Base-by-base conservation (phyloP, 225 moss, liverwort and hornwort species). In the Bryoerythrophyllum caledonicum region DNA sequence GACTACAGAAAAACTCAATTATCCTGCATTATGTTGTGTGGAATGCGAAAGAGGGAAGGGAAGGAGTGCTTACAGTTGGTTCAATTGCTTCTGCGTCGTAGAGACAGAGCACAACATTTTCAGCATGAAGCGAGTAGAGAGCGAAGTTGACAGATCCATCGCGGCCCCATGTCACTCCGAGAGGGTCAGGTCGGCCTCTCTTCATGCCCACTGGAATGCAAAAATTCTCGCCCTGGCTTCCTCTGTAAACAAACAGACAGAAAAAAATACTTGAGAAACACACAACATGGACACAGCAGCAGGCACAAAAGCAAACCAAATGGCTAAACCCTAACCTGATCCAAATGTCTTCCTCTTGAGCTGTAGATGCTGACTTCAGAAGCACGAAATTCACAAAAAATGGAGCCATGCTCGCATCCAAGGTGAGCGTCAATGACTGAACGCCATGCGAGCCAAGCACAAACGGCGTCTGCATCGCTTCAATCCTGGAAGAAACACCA, bases 381-480 rank as follows among this genome's bases (percentile, higher is more conserved):
- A 95, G 90, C 52, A 95, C 88, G 65, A 95, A 95, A 68, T 87
- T 89, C 52, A 95, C 80, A 76, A 90, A 93, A 53, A 93, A 88
- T 25, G 93, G 95, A 74, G 88, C 83, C 88, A 88, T 91, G 8
- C 67, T 69, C 24, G 81, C 82, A 74, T 87, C 81, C 69, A 95
- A 86, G 44, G 87, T 85, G 72, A 93, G 70, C 15, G 71, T 83
- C 75, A 95, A 74, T 10, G 78, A 84, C 69, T 86, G 85, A 35
- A 77, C 54, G 23, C 90, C 93, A 28, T 62, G 68, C 51, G 84
- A 69, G 14, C 77, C 82, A 2, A 66, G 63, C 34, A 74, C 41
- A 78, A 95, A 78, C 19, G 91, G 91, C 27, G 93, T 95, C 70
- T 88, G 88, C 95, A 93, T 95, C 51, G 95, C 95, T 85, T 91